Percentiles rank a stretch among this genome's conserved stretches.
Conservation (phyloP, 1,284 basidiomycete genomes). For the Cutaneotrichosporon spelunceum region DNA sequence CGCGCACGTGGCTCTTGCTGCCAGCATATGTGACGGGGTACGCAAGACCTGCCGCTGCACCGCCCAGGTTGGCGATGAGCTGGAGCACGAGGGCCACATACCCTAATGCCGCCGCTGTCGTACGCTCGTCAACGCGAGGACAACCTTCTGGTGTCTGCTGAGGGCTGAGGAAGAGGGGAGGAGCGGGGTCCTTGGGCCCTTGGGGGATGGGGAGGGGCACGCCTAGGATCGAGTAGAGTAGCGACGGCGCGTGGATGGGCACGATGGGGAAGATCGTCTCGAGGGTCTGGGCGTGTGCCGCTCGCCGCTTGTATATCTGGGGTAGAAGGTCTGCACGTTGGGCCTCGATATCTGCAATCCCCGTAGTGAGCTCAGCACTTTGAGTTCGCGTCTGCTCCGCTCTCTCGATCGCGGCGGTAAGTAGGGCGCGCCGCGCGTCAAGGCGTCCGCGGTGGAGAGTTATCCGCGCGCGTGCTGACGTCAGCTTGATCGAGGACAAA, state of each 20-base stretch:
- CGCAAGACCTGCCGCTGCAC: constrained; percentile 56
- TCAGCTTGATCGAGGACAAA: constrained; percentile 3
- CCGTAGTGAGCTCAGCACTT: constrained; percentile 24
- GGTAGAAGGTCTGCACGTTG: constrained; percentile 55
- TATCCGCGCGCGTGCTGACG: constrained; percentile 30
- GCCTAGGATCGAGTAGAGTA: constrained; percentile 77
- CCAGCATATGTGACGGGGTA: constrained; percentile 88
- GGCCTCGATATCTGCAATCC: constrained; percentile 31
- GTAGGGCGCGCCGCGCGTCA: constrained; percentile 28
- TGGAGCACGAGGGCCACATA: constrained; percentile 81
- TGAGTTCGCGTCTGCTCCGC: constrained; percentile 28
- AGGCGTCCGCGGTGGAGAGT: constrained; percentile 28
- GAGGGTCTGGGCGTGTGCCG: constrained; percentile 68
- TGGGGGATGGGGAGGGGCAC: constrained; percentile 81
- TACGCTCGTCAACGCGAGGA: constrained; percentile 70
- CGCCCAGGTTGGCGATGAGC: constrained; percentile 72
- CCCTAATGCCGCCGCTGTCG: constrained; percentile 78
- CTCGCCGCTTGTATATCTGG: constrained; percentile 60
- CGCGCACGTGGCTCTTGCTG: constrained; percentile 79
- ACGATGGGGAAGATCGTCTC: constrained; percentile 83
- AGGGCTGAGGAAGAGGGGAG: constrained; percentile 66
- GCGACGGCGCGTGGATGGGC: constrained; percentile 70
- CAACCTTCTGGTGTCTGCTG: constrained; percentile 52
- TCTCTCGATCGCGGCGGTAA: constrained; percentile 31
- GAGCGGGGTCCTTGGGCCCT: constrained; percentile 71